Percentiles rank a stretch among this genome's conserved stretches.
These are phyloP conservation scores for Flaveria floridana DNA, from an alignment of 140 eudicot species.

Conservation along the genomic window DNA sequence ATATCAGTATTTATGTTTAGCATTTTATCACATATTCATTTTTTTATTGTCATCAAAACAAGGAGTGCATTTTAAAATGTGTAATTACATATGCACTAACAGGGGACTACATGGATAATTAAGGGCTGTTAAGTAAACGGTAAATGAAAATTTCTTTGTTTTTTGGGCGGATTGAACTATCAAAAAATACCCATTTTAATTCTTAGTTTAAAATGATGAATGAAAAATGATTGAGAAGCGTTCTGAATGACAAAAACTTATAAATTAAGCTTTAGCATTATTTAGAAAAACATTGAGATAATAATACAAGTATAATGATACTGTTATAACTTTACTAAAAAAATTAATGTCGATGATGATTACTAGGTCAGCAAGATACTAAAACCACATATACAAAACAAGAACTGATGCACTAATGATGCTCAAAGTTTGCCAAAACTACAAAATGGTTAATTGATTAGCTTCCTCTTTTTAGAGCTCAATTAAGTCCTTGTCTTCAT, in stretches of 20 bases:
- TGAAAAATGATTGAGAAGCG: background rate
- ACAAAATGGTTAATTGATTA: background rate
- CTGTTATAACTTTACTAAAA: background rate
- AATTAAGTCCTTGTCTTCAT: background rate
- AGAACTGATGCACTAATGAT: background rate
- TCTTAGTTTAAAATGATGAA: background rate
- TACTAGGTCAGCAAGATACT: background rate
- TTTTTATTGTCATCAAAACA: background rate
- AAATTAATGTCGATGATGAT: background rate
- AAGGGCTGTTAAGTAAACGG: background rate
- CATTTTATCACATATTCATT: background rate
- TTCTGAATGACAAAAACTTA: no score
- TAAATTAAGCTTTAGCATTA: no score
- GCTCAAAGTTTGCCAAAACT: background rate
- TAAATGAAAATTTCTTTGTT: background rate
- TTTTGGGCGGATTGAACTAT: background rate
- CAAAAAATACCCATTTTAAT: background rate
- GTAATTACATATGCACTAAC: background rate
- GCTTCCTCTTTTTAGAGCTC: background rate
- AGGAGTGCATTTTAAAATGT: background rate
- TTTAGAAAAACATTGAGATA: background rate
- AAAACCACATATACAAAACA: background rate
- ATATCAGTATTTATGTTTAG: background rate
- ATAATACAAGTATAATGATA: background rate
- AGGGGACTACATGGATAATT: background rate